These are phyloP conservation scores for Tuctoria greenei DNA, from an alignment of 176 grass and related monocot genomes.

Conservation along the genomic window DNA sequence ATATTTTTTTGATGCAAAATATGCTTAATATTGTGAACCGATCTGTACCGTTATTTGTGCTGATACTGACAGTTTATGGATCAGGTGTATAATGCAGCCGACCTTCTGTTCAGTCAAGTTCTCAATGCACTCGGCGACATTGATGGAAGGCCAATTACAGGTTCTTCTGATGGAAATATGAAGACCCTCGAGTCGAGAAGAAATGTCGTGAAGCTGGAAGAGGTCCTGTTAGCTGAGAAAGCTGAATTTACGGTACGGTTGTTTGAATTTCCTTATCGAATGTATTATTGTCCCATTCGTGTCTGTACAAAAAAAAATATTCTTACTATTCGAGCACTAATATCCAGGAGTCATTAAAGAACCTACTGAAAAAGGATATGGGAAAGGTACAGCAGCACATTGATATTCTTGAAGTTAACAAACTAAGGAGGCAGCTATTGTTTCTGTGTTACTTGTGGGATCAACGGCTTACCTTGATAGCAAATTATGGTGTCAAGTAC, in stretches of 20 bases:
- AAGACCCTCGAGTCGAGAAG: constrained; percentile 72
- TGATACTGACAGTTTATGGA: constrained; percentile 40
- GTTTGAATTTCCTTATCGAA: constrained; percentile 38
- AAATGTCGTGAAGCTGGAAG: constrained; percentile 76
- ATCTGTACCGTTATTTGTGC: constrained; percentile 20
- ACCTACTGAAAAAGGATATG: constrained; percentile 63
- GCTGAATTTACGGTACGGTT: constrained; percentile 68
- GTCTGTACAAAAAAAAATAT: constrained; percentile 22
- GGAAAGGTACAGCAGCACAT: constrained; percentile 56
- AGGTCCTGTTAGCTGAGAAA: constrained; percentile 67
- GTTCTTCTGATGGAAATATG: constrained; percentile 71
- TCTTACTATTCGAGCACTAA: constrained; percentile 39
- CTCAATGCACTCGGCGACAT: constrained; percentile 65
- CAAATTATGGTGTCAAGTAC: constrained; percentile 56
- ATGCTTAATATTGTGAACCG: constrained; percentile 15
- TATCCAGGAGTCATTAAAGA: constrained; percentile 70
- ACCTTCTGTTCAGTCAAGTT: constrained; percentile 78
- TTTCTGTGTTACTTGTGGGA: constrained; percentile 95
- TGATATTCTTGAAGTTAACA: constrained; percentile 97
- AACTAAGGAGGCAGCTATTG: constrained; percentile 69
- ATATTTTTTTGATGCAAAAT: constrained; percentile 58
- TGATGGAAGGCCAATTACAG: constrained; percentile 60
- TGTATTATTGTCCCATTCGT: constrained; percentile 21
- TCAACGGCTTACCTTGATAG: constrained; percentile 64
- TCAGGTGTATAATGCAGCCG: constrained; percentile 62